phyloP scores from a whole-genome alignment of 768 basidiomycete genomes.

The Mycena epipterygia region DNA sequence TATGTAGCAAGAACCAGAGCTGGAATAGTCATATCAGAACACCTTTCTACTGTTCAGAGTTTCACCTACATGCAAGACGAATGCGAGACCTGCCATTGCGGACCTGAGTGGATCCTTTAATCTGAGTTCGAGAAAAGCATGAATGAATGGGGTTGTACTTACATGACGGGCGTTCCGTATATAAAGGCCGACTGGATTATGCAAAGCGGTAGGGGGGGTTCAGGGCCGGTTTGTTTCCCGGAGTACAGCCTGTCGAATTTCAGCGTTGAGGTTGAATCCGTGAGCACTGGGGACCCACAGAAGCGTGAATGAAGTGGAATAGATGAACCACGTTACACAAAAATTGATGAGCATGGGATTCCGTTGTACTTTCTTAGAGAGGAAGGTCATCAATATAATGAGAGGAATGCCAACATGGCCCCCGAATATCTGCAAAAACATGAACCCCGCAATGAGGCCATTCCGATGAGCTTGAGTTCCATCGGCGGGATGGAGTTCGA shows the following conservation, averaged over 20 bases:
- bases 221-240: constrained; percentile 14
- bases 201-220: constrained; percentile 14
- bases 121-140: neutral
- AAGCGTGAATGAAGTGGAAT: constrained; percentile 15
- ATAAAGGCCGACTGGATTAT: constrained; percentile 16
- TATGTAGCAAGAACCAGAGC: constrained; percentile 12
- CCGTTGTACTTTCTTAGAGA: constrained; percentile 17
- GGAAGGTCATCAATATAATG: neutral
- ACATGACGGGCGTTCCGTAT: constrained; percentile 18
- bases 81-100: constrained; percentile 11
- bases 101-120: neutral
- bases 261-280: neutral
- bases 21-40: neutral
- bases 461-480: neutral
- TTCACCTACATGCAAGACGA: constrained; percentile 6
- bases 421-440: constrained; percentile 26
- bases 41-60: neutral
- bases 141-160: neutral
- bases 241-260: constrained; percentile 4
- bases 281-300: neutral
- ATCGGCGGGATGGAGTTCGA: neutral
- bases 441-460: constrained; percentile 1
- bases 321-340: constrained; percentile 10
- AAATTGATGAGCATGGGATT: constrained; percentile 18
- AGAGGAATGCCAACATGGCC: constrained; percentile 22